phyloP scores from a whole-genome alignment of 495 filamentous ascomycete species.

The Beverwykella pulmonaria region DNA sequence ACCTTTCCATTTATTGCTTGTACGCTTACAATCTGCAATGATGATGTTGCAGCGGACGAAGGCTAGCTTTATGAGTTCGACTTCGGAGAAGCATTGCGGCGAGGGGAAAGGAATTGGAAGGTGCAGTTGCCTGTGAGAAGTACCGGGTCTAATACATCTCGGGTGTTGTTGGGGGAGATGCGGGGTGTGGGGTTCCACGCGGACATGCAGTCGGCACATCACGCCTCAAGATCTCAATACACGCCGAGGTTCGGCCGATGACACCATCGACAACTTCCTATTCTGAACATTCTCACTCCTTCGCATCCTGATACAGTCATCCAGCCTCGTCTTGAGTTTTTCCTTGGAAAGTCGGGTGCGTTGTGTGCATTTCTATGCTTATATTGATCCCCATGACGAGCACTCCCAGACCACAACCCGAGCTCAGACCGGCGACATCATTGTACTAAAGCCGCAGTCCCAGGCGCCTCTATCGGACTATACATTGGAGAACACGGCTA shows the following conservation, averaged over 20 bases:
- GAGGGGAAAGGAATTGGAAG: background rate
- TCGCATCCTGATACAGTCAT: background rate
- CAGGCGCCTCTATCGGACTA: background rate
- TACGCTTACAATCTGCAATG: background rate
- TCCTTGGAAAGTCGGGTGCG: no score
- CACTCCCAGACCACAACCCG: background rate
- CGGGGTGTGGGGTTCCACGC: constrained; percentile 1
- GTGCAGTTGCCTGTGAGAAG: background rate
- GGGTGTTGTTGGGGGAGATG: background rate
- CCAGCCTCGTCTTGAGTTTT: no score
- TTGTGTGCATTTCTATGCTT: background rate
- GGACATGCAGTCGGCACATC: background rate
- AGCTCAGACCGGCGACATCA: background rate
- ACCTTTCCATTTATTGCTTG: background rate
- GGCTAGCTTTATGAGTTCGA: background rate
- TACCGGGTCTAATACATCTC: background rate
- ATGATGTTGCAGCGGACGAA: background rate
- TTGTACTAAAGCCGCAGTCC: background rate
- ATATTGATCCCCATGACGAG: background rate
- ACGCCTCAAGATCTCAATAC: background rate
- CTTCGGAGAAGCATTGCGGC: background rate
- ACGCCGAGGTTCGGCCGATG: background rate
- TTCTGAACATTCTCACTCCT: background rate
- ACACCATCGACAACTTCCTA: background rate
- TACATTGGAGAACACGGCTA: background rate